phyloP scores from a whole-genome alignment of 1,139 yeast genomes.

The Candida sanyaensis region DNA sequence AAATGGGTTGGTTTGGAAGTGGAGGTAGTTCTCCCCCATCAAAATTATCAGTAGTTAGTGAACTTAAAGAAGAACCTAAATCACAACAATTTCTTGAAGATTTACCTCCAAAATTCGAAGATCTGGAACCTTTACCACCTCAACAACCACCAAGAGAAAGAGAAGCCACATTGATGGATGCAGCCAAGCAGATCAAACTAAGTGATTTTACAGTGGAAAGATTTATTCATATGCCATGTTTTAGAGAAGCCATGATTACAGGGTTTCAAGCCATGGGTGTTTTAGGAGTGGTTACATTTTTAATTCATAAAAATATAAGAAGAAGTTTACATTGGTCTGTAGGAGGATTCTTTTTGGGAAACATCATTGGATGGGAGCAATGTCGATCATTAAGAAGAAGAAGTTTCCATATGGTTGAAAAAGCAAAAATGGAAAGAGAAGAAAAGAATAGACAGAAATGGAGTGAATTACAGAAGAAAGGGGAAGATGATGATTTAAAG shows the following conservation, averaged over 20 bases:
- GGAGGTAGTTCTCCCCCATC: constrained; percentile 19
- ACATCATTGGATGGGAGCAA: constrained; percentile 90
- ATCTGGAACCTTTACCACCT: constrained; percentile 19
- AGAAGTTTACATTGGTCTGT: constrained; percentile 81
- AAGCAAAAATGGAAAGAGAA: constrained; percentile 56
- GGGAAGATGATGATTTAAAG: constrained; percentile 25
- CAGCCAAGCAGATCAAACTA: constrained; percentile 28
- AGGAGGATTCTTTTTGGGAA: constrained; percentile 79
- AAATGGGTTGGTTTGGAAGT: constrained; percentile 38
- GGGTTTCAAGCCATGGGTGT: constrained; percentile 88
- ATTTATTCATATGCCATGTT: constrained; percentile 77
- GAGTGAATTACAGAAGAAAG: constrained; percentile 19
- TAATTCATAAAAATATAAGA: constrained; percentile 63
- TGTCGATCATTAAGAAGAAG: constrained; percentile 73
- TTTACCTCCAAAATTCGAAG: constrained; percentile 51
- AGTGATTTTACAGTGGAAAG: constrained; percentile 59
- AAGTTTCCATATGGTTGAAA: constrained; percentile 60
- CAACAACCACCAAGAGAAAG: constrained; percentile 10
- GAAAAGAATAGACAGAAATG: constrained; percentile 34
- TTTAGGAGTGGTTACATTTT: constrained; percentile 68
- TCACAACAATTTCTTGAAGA: constrained; percentile 30
- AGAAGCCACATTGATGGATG: constrained; percentile 31
- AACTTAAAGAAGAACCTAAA: constrained; percentile 17
- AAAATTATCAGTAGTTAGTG: constrained; percentile 28
- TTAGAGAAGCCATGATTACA: constrained; percentile 83